Base-by-base conservation (phyloP, 371 early-diverging fungal genomes). In the Mortierella sp. region DNA sequence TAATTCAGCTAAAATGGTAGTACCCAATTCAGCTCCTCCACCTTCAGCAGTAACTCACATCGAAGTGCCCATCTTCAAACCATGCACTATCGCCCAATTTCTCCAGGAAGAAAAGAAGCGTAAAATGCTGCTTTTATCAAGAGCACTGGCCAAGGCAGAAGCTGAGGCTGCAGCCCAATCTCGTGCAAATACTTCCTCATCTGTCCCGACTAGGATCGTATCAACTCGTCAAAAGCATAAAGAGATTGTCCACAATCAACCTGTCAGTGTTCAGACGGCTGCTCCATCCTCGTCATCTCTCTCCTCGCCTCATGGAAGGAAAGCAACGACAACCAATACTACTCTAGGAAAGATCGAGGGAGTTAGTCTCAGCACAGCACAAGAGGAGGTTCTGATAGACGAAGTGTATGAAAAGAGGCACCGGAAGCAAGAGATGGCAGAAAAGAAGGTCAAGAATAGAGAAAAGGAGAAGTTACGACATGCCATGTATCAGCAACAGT, bases 361-460 rank as follows among this genome's bases (percentile, higher is more conserved):
- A 2, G 57, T 52, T 43, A 55, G 66, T 6, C 20, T 45, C 35
- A 9, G 45, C 30, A 43, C 62, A 2, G 26, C 59, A 3, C 74
- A 66, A n/a, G 81, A 86, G 26, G 87, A 87, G 66, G 75, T 84
- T 40, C 55, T 83, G 51, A 55, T 85, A 14, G 90, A 91, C 47
- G 90, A 87, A 18, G 87, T 85, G 47, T 93, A 91, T 70, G 72
- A 88, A n/a, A 86, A 85, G 71, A 86, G 90, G 1, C 93, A 93
- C 70, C 85, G 88, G 22, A 87, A 88, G 61, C 88, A 90, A 66
- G 92, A 93, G 71, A 81, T 88, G 70, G 89, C 88, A 22, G 93
- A 93, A 67, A 91, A 91, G 76, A 89, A 88, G 61, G 69, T 88
- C 64, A 91, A 91, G 75, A 93, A 93, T 60, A 78, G 93, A 37